Evolutionary conservation across 2,329 filamentous ascomycete species (phyloP).

Genomic region (Aphanocladium album): DNA sequence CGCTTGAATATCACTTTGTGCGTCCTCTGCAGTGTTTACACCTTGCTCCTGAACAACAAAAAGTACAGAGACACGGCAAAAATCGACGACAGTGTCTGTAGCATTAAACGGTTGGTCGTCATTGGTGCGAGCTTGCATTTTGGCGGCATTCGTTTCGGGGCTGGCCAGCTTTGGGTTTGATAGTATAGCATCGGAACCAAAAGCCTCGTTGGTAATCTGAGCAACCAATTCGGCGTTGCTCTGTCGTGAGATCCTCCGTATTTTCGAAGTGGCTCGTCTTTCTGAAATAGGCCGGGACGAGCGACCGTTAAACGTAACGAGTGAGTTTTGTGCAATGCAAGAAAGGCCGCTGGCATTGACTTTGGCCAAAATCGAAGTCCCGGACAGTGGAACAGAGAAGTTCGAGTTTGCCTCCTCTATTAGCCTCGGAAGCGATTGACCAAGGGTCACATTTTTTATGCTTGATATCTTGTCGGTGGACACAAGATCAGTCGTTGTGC

Average conservation of each 20-base stretch:
- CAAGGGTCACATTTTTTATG: constrained; percentile 69
- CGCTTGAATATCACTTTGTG: constrained; percentile 49
- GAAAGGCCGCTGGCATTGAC: constrained; percentile 73
- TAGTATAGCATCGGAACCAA: not conserved
- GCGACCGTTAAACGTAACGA: constrained; percentile 74
- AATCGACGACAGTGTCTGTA: constrained; percentile 55
- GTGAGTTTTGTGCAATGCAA: constrained; percentile 78
- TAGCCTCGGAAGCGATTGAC: constrained; percentile 70
- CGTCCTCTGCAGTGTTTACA: constrained; percentile 45
- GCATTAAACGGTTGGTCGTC: constrained; percentile 35
- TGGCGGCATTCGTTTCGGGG: not conserved
- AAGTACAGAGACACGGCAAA: constrained; percentile 57
- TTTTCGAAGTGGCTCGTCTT: not conserved
- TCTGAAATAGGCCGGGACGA: constrained; percentile 30
- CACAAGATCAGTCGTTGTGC: constrained; percentile 45
- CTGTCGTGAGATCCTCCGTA: constrained; percentile 4
- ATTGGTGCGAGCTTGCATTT: not conserved
- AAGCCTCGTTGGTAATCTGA: not conserved
- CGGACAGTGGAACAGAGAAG: constrained; percentile 72
- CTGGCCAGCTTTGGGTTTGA: not conserved
- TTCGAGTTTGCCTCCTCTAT: constrained; percentile 59
- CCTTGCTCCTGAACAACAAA: constrained; percentile 55
- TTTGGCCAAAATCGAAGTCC: constrained; percentile 63
- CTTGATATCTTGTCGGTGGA: constrained; percentile 34
- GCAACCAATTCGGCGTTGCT: not conserved